These are phyloP conservation scores for Phytopythium litorale DNA, from an alignment of 352 stramenopile genomes.

Conservation along the genomic window DNA sequence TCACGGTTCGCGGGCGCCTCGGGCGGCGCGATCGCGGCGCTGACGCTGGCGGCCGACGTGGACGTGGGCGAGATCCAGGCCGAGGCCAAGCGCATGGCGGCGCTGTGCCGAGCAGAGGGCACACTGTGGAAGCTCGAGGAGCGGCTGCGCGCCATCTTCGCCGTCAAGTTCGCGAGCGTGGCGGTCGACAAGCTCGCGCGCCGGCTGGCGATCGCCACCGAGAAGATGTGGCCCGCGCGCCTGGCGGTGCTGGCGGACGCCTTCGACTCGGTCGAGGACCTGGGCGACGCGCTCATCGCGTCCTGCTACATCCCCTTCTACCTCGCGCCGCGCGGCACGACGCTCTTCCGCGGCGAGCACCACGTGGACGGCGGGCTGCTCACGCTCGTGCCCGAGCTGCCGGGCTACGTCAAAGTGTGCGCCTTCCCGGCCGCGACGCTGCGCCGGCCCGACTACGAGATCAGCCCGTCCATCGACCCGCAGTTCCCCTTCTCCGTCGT, in stretches of 20 bases:
- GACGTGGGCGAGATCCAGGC: slow-evolving; percentile 52
- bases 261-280: slow-evolving; percentile 58
- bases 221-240: slow-evolving; percentile 64
- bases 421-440: slow-evolving; percentile 57
- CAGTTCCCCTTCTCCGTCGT: slow-evolving; percentile 56
- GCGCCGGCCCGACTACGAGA: slow-evolving; percentile 61
- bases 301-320: slow-evolving; percentile 83
- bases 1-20: slow-evolving; percentile 74
- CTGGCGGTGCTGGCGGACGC: slow-evolving; percentile 42
- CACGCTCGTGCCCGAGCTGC: slow-evolving; percentile 63
- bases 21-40: slow-evolving; percentile 59
- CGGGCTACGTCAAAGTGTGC: slow-evolving; percentile 65
- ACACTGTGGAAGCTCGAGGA: slow-evolving; percentile 71
- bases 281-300: slow-evolving; percentile 63
- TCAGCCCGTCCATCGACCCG: slow-evolving; percentile 63
- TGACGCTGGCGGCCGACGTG: slow-evolving; percentile 51
- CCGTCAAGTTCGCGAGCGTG: slow-evolving; percentile 38
- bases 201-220: slow-evolving; percentile 61
- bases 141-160: slow-evolving; percentile 50
- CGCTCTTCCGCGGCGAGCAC: slow-evolving; percentile 55
- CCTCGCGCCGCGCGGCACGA: slow-evolving; percentile 37
- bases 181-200: slow-evolving; percentile 35
- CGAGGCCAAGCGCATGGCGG: slow-evolving; percentile 54
- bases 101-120: slow-evolving; percentile 42
- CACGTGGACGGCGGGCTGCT: slow-evolving; percentile 71